Base-by-base conservation (phyloP, 2,329 filamentous ascomycete genomes). In the Penicillium psychrosexuale region DNA sequence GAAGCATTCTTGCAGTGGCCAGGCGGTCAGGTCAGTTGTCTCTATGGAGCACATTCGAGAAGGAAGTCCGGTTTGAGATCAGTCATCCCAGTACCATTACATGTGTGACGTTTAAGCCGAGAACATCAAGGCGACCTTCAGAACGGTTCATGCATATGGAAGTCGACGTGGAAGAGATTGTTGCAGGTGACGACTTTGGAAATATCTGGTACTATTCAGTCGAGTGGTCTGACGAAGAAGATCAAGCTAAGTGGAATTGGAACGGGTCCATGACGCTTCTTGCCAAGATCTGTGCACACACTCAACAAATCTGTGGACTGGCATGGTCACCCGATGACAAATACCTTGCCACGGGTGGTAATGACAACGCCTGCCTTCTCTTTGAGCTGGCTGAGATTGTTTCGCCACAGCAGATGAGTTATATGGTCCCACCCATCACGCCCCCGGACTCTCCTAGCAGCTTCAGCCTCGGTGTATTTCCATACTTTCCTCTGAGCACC, bases 251-350 rank as follows among this genome's bases (percentile, higher is more conserved):
- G 6, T 83, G 88, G 67, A 83, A 82, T 47, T 96, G 90, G 90
- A 81, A 84, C 30, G 91, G 92, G 13, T 82, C 85, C 33, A 86
- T 96, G 77, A 90, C 83, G 1, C 78, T 97, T 24, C 77, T 96
- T 48, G 87, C 88, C 22, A 86, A 86, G 61, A 87, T 97, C 63
- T 81, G 81, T 31, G 84, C 90, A 8, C 93, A 97, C 69, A 84
- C 81, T 1, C 91, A 97, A 72, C 92, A 97, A 68, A 87, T 99
- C 51, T 99, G 94, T 66, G 93, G 93, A 1, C 78, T 99, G n/a
- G 83, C 89, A 3, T 97, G 92, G 90, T 92, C 91, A 3, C 77
- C 79, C 3, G 84, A 90, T 65, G 91, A 91, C 3, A 80, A 80
- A 3, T 80, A 86, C 34, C 92, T 99, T 69, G 91, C 90, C 13